Percentiles rank a stretch among this genome's conserved stretches.
phyloP scores from a whole-genome alignment of 2,329 filamentous ascomycete species.

The Orbilia blumenaviensis region DNA sequence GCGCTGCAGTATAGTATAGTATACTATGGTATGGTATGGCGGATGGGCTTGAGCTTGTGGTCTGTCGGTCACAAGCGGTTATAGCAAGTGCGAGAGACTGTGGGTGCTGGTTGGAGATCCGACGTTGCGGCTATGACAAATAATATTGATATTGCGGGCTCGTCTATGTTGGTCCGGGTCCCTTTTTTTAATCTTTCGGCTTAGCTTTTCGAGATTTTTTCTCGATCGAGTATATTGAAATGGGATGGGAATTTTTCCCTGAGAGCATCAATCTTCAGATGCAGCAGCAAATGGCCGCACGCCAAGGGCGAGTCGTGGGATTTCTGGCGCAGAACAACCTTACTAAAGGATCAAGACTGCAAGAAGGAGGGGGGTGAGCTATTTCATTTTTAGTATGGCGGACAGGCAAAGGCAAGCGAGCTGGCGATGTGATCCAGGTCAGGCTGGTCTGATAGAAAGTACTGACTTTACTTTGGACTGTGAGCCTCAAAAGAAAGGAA shows the following conservation, averaged over 20 bases:
- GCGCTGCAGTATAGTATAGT: no score
- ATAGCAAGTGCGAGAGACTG: neutral
- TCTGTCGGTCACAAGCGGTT: neutral
- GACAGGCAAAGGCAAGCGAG: neutral
- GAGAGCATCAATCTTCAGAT: neutral
- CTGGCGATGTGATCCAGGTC: neutral
- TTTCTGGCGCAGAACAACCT: slow-evolving; percentile 30
- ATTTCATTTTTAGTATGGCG: slow-evolving; percentile 45
- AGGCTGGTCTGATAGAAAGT: neutral
- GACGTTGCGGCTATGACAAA: slow-evolving; percentile 50
- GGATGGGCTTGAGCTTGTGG: no score
- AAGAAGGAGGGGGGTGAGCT: slow-evolving; percentile 27
- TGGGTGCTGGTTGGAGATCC: slow-evolving; percentile 14
- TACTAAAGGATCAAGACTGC: slow-evolving; percentile 46
- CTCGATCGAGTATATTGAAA: slow-evolving; percentile 37
- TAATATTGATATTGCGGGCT: slow-evolving; percentile 12
- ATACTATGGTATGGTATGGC: no score
- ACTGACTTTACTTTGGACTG: neutral
- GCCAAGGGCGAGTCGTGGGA: slow-evolving; percentile 45
- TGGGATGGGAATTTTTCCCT: slow-evolving; percentile 12
- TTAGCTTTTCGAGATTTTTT: no score
- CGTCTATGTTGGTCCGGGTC: slow-evolving; percentile 1
- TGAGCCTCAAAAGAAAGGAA: neutral
- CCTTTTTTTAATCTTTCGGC: neutral
- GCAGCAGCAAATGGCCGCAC: neutral